These are phyloP conservation scores for Plicaturopsis crispa DNA, from an alignment of 768 basidiomycete genomes.

Conservation along the genomic window DNA sequence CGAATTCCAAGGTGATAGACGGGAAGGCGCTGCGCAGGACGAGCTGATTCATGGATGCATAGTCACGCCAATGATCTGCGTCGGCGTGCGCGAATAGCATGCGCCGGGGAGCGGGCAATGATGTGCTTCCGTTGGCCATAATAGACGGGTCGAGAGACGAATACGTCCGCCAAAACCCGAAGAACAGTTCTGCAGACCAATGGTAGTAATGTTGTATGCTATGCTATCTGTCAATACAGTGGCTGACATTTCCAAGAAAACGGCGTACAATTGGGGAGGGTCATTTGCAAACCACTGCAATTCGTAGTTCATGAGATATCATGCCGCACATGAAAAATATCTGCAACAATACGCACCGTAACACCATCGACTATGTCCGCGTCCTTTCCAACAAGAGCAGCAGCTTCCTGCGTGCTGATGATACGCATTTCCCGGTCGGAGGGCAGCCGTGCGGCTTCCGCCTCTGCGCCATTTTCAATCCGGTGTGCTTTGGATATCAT, in stretches of 20 bases:
- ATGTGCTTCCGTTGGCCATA: constrained; percentile 53
- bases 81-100: constrained; percentile 72
- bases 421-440: constrained; percentile 74
- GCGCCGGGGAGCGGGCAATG: constrained; percentile 66
- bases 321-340: not conserved
- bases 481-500: constrained; percentile 66
- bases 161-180: constrained; percentile 90
- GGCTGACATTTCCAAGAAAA: constrained; percentile 2
- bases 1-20: constrained; percentile 71
- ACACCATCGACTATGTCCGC: constrained; percentile 75
- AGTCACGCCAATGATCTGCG: constrained; percentile 82
- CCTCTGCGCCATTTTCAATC: constrained; percentile 51
- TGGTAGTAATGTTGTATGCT: constrained; percentile 93
- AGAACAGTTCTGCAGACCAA: constrained; percentile 87
- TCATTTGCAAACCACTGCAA: constrained; percentile 76
- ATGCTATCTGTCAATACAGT: too few species aligned
- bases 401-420: constrained; percentile 62
- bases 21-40: constrained; percentile 78
- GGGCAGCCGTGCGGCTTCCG: constrained; percentile 54
- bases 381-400: constrained; percentile 58
- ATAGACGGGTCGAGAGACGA: constrained; percentile 73
- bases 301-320: constrained; percentile 1
- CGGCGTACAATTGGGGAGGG: constrained; percentile 71
- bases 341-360: constrained; percentile 44
- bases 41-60: constrained; percentile 87